These are phyloP conservation scores for Quercus engelmannii DNA, from an alignment of 306 rosid genomes.

Conservation along the genomic window DNA sequence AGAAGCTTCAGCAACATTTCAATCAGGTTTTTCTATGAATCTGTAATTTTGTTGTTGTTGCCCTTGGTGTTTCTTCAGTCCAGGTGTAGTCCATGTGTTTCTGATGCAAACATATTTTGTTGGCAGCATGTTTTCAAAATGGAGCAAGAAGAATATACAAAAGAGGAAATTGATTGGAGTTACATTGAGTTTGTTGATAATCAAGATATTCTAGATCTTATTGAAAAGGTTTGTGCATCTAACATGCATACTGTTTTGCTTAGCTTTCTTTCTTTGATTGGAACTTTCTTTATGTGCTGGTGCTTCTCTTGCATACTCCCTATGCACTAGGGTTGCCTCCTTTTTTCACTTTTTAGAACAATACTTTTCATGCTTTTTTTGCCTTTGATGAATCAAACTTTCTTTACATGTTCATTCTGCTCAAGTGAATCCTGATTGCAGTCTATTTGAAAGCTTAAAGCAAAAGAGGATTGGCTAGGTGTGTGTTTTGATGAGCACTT, in stretches of 20 bases:
- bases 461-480: neutral
- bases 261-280: slow-evolving; percentile 3
- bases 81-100: slow-evolving; percentile 9
- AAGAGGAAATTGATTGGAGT: slow-evolving; percentile 99
- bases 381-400: neutral
- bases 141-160: slow-evolving; percentile 99
- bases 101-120: slow-evolving; percentile 24
- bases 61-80: slow-evolving; percentile 18
- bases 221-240: slow-evolving; percentile 80
- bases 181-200: slow-evolving; percentile 98
- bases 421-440: neutral
- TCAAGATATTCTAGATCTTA: slow-evolving; percentile 91
- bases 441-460: neutral
- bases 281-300: slow-evolving; percentile 8
- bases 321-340: neutral
- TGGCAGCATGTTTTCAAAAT: slow-evolving; percentile 98
- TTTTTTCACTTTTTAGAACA: neutral
- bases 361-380: no score
- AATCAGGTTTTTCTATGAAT: slow-evolving; percentile 70
- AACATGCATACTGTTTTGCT: neutral
- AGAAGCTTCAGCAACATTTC: slow-evolving; percentile 98
- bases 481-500: no score
- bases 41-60: slow-evolving; percentile 15
- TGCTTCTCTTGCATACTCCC: neutral
- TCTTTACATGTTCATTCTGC: neutral